Evolutionary conservation across 768 basidiomycete species (phyloP).

Genomic region (Kwoniella sp.): DNA sequence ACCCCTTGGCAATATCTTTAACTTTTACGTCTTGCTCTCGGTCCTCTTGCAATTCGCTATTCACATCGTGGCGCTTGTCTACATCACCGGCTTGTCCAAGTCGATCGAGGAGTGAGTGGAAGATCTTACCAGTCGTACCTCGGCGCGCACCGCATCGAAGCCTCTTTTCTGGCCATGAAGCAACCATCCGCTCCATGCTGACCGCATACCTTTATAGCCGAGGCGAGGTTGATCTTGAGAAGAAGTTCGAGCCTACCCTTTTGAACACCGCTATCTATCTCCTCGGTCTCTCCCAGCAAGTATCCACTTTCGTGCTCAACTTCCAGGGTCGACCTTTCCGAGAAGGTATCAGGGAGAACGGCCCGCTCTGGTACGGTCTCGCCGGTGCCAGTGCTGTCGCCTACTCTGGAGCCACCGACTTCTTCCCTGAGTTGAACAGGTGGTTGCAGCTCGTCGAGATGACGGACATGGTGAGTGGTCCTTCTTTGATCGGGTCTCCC

Average conservation of each 20-base stretch:
- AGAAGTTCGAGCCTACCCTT: constrained; percentile 91
- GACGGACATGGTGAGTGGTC: constrained; percentile 66
- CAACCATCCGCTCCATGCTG: too few relatives aligned
- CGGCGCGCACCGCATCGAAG: constrained; percentile 1
- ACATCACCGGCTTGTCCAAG: constrained; percentile 87
- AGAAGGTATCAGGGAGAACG: constrained; percentile 94
- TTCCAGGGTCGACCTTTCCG: constrained; percentile 98
- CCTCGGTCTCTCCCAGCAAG: constrained; percentile 92
- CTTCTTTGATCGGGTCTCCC: not conserved
- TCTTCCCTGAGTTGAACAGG: constrained; percentile 89
- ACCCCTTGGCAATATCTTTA: constrained; percentile 94
- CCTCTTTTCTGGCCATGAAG: too few relatives aligned
- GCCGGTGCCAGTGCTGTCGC: constrained; percentile 87
- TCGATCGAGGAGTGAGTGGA: constrained; percentile 65
- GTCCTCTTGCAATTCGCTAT: constrained; percentile 90
- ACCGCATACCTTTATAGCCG: constrained; percentile 56
- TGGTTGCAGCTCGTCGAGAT: constrained; percentile 98
- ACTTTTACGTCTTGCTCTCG: constrained; percentile 88
- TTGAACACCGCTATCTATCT: constrained; percentile 97
- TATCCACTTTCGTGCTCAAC: constrained; percentile 97
- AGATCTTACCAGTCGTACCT: too few relatives aligned
- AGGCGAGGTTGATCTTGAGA: constrained; percentile 85
- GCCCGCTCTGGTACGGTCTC: constrained; percentile 89
- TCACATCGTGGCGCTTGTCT: constrained; percentile 85
- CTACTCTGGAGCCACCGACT: constrained; percentile 88